Evolutionary conservation across 2,329 filamentous ascomycete species (phyloP), one percentile per base, ranked within the genome.

Genomic region (Lachnellula subtilissima): DNA sequence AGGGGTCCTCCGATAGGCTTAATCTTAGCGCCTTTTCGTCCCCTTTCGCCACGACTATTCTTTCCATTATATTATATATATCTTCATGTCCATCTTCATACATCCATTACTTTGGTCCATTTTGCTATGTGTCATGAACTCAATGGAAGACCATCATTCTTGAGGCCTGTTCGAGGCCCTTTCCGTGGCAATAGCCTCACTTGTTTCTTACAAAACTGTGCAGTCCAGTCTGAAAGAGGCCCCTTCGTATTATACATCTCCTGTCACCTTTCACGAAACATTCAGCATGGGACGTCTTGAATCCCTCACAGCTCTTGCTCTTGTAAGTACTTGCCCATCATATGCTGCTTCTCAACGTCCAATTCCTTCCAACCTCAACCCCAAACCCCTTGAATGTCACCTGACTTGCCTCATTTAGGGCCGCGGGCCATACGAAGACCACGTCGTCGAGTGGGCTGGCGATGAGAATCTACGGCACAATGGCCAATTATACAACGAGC

Each of bases 381-480:
- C 46, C 23, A 37, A 28, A 17, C 43, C 40, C 45, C n/a, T 40
- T 6, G 46, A 40, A 50, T 19, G n/a, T n/a, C 32, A 48, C 19
- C 35, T 49, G 17, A 51, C 36, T 25, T 9, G 28, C 28, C 9
- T 12, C 9, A 28, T 40, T 6, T 47, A 70, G 69, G 69, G 69
- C 52, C 66, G 69, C 12, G 69, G 67, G 1, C 68, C 64, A 43
- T 71, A 68, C 54, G 69, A 71, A 54, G 61, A 67, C 36, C 64
- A 68, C 46, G 54, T 71, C 23, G 61, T 70, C 36, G 43, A 62
- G 48, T 46, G 53, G 39, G 14, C 58, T 15, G 59, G 54, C 22
- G 51, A 52, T 15, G 32, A 42, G 12, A 51, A 45, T 42, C 17
- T 25, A 42, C 22, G 37, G 17, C 37, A 19, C 4, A 37, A 25